A percentile compares a stretch with the other conserved stretches of the same genome.
Conservation (phyloP, 371 early-diverging fungal genomes). For the Mortierella sp. region DNA sequence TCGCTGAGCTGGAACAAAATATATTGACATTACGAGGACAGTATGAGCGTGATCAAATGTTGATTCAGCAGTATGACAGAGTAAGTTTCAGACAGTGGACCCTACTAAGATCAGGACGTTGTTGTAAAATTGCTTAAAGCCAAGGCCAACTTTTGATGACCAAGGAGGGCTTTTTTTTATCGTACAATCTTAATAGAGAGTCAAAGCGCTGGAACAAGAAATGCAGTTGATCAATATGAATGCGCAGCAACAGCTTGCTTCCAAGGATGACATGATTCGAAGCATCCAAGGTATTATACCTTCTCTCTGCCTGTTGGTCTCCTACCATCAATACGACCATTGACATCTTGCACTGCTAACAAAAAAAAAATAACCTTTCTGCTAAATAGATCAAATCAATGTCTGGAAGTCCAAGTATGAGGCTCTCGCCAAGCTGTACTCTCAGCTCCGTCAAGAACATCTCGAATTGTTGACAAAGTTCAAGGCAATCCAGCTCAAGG, state of each 20-base stretch:
- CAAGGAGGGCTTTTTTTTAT: too few relatives aligned
- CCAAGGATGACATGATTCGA: constrained; percentile 81
- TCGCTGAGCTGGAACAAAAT: constrained; percentile 85
- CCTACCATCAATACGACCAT: too few relatives aligned
- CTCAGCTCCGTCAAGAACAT: constrained; percentile 97
- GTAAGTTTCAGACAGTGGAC: constrained; percentile 46
- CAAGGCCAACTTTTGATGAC: too few relatives aligned
- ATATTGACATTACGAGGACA: constrained; percentile 81
- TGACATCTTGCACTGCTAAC: background rate
- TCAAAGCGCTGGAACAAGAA: constrained; percentile 86
- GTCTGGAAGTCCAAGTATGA: constrained; percentile 94
- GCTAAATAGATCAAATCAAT: constrained; percentile 71
- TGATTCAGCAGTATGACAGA: constrained; percentile 86
- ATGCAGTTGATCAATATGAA: constrained; percentile 77
- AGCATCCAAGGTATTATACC: constrained; percentile 76
- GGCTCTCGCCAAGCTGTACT: constrained; percentile 93
- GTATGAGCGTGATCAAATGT: constrained; percentile 85
- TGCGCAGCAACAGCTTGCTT: constrained; percentile 75
- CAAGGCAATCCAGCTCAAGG: constrained; percentile 85
- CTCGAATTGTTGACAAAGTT: constrained; percentile 92
- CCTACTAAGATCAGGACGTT: too few relatives aligned
- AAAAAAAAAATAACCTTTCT: background rate
- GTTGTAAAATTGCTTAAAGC: too few relatives aligned
- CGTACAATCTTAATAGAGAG: constrained; percentile 56
- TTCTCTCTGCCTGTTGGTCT: background rate